Base-by-base conservation (phyloP, 805 yeast species). In the Pichia rugopelliculosa region DNA sequence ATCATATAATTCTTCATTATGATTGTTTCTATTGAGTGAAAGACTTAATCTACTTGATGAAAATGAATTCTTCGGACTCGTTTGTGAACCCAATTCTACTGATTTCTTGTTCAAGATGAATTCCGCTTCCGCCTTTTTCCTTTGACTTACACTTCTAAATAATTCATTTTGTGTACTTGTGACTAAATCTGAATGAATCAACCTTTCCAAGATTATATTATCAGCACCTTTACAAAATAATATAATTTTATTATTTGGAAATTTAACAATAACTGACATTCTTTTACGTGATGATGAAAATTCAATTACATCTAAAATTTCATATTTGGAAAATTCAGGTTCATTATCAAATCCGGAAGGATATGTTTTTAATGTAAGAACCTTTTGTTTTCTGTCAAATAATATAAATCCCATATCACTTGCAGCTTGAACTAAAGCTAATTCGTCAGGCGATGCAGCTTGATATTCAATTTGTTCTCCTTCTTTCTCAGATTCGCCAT, bases 201-300 rank as follows among this genome's bases (percentile, higher is more conserved):
- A 70, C 49, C 86, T 75, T 44, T 90, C 96, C 45, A 90, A 62
- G 42, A 93, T 87, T 11, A 91, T 76, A 58, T 87, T 87, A 63
- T 93, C 99, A 2, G 99, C 99, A 46, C 99, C 99, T 66, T 93
- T 93, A 66, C 96, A 88, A 39, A 93, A 69, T 53, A 93, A 59
- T 41, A 91, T 79, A 21, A 89, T 74, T 49, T 84, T 74, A 7
- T 78, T 78, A 60, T 86, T 84, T 0, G 97, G 96, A 56, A 86
- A 79, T 51, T 68, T 74, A 1, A 89, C 82, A 10, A 91, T 62
- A n/a, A 87, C 79, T 0, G 97, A 87, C 99, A 93, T 93, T 60
- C 99, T 76, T 66, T 93, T 93, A 59, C 99, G 79, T 4, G 81
- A 70, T 1, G 96, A 87, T 0, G 91, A 73, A 59, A 93, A 93